Percentiles rank a stretch among this genome's conserved stretches.
Evolutionary conservation across 2,329 filamentous ascomycete genomes (phyloP).

Genomic region (Penicillium sp.): DNA sequence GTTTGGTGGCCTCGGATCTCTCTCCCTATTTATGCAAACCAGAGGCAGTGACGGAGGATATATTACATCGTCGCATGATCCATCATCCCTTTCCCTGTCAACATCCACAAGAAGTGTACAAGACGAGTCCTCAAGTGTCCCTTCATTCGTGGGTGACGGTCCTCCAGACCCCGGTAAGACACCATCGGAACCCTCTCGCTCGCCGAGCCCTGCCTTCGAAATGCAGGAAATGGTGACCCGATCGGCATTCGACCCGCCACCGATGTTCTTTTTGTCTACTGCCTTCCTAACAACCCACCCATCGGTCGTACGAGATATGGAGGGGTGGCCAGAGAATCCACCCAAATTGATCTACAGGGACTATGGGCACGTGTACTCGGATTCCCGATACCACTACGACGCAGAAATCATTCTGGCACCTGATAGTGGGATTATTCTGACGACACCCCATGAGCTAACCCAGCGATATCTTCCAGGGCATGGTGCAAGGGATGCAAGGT

Average conservation of each 20-base stretch:
- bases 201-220: neutral
- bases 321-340: conserved; percentile 19
- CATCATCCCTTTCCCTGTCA: neutral
- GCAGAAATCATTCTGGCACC: conserved; percentile 73
- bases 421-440: conserved; percentile 66
- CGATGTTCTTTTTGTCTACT: conserved; percentile 26
- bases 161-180: neutral
- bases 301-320: neutral
- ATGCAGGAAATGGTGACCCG: neutral
- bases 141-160: neutral
- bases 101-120: neutral
- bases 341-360: conserved; percentile 31
- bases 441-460: conserved; percentile 68
- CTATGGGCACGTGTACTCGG: conserved; percentile 8
- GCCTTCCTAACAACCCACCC: conserved; percentile 20
- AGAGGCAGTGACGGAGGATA: conserved; percentile 38
- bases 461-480: conserved; percentile 68
- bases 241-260: neutral
- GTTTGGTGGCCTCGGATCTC: conserved; percentile 39
- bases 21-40: conserved; percentile 54
- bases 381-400: conserved; percentile 17
- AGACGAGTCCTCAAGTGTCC: neutral
- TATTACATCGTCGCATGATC: conserved; percentile 18
- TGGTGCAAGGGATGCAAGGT: neutral
- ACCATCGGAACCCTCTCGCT: neutral